Evolutionary conservation across 148 eudicot genomes (phyloP), one percentile per base, ranked within the genome.

Genomic region (Fagopyrum esculentum): DNA sequence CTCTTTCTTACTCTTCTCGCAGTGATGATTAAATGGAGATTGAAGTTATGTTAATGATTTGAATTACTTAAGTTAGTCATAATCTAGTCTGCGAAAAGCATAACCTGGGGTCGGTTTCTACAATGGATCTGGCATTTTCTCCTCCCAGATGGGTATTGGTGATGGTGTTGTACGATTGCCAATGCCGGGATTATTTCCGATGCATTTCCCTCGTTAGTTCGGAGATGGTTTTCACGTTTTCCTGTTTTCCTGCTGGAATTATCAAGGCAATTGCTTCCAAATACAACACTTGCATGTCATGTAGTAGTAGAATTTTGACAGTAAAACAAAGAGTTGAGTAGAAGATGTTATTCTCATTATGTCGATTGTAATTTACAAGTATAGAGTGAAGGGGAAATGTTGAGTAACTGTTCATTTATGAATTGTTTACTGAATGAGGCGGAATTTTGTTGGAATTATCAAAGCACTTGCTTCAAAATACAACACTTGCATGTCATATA

Each of bases 401-500:
- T 64, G 69, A 11, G 70, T 66, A 13, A 66, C 30, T 35, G 40
- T 1, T 0, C 40, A 35, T 35, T 1, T 0, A 10, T 29, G 45
- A 35, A 56, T 5, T 56, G 9, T 9, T 17, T 9, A 43, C 46
- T 43, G 30, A 12, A 35, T 66, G 45, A 43, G 71, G 46, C 43
- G 9, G 47, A 40, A 0, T 61, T 60, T 19, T 57, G 9, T 6
- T 57, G 30, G 30, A 6, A 57, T 57, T n/a, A 57, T 57, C 35
- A 60, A 60, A 2, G 40, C 40, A 60, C 40, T 60, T 64, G 70
- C 45, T 63, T 19, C 35, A 0, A 30, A 29, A 63, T 29, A 63
- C 0, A 4, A 40, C 46, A 66, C 71, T 66, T 66, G 71, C 71
- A 66, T 66, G 40, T 60, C 66, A 60, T 60, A 3, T 59, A 59